phyloP scores from a whole-genome alignment of 164 flowering plant genomes.

The Vitis rupestris region DNA sequence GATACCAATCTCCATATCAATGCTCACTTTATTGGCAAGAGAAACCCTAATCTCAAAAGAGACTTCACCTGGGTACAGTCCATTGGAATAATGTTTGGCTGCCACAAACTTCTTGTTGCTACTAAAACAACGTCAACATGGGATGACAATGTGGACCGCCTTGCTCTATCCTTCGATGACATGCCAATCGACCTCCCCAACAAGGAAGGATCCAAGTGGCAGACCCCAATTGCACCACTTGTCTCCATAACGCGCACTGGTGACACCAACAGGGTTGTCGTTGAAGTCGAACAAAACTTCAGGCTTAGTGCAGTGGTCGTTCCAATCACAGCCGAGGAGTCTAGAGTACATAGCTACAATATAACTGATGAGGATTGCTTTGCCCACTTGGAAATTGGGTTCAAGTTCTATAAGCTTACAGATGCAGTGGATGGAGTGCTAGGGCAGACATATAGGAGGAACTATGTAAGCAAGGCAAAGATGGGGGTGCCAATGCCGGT shows the following conservation, averaged over 20 bases:
- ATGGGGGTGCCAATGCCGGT: conserved; percentile 53
- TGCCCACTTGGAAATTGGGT: conserved; percentile 67
- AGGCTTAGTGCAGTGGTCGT: conserved; percentile 57
- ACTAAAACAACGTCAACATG: conserved; percentile 53
- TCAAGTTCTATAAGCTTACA: conserved; percentile 55
- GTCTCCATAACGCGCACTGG: conserved; percentile 28
- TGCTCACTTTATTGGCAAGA: conserved; percentile 50
- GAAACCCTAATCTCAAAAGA: conserved; percentile 37
- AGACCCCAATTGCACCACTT: conserved; percentile 11
- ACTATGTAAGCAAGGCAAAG: conserved; percentile 51
- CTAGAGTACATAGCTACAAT: conserved; percentile 51
- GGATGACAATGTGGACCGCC: conserved; percentile 50
- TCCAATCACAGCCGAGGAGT: conserved; percentile 56
- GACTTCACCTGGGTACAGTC: conserved; percentile 77
- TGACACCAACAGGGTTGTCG: conserved; percentile 29
- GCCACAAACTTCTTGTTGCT: conserved; percentile 43
- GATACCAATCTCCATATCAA: conserved; percentile 59
- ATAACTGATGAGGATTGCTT: conserved; percentile 58
- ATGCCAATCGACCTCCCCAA: conserved; percentile 31
- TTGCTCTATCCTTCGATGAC: conserved; percentile 40
- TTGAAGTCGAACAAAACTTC: conserved; percentile 44
- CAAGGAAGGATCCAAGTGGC: conserved; percentile 40
- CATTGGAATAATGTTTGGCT: conserved; percentile 41
- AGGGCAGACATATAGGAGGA: conserved; percentile 47
- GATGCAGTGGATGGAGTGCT: conserved; percentile 49